phyloP scores from a whole-genome alignment of 2,329 filamentous ascomycete genomes.

The Mycosphaerelloides madeirae region DNA sequence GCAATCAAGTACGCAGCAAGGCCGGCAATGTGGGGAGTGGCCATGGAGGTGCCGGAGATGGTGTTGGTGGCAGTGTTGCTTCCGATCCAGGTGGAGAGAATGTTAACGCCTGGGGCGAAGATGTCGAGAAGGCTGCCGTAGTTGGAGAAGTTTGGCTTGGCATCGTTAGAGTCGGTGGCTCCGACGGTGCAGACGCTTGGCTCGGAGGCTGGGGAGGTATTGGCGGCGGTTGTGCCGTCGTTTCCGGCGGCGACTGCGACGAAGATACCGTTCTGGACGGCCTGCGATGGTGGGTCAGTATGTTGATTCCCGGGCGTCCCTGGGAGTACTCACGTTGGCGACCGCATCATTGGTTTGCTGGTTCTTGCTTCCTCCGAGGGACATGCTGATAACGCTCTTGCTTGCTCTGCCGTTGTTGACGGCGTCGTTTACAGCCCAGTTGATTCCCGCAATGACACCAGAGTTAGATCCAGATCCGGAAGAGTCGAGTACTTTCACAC shows the following conservation, averaged over 20 bases:
- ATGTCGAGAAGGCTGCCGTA: slow-evolving; percentile 37
- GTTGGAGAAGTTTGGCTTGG: slow-evolving; percentile 38
- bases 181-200: slow-evolving; percentile 33
- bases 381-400: slow-evolving; percentile 34
- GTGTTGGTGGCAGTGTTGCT: slow-evolving; percentile 44
- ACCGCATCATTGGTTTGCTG: slow-evolving; percentile 36
- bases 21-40: slow-evolving; percentile 22
- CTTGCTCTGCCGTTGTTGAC: slow-evolving; percentile 72
- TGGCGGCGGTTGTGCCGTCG: slow-evolving; percentile 26
- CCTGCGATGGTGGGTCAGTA: slow-evolving; percentile 11
- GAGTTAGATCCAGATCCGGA: slow-evolving; percentile 41
- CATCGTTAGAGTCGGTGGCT: slow-evolving; percentile 30
- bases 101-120: slow-evolving; percentile 47
- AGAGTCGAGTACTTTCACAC: slow-evolving; percentile 48
- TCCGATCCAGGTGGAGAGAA: slow-evolving; percentile 48
- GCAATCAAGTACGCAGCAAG: slow-evolving; percentile 23
- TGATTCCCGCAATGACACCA: slow-evolving; percentile 44
- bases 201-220: slow-evolving; percentile 33
- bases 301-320: no score
- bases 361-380: slow-evolving; percentile 37
- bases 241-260: slow-evolving; percentile 37
- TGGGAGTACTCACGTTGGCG: slow-evolving; percentile 10
- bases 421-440: slow-evolving; percentile 48
- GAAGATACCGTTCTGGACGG: slow-evolving; percentile 37
- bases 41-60: slow-evolving; percentile 48